A percentile compares a stretch with the other conserved stretches of the same genome.
These are phyloP conservation scores for Xylaria bambusicola DNA, from an alignment of 495 filamentous ascomycete genomes.

Conservation along the genomic window DNA sequence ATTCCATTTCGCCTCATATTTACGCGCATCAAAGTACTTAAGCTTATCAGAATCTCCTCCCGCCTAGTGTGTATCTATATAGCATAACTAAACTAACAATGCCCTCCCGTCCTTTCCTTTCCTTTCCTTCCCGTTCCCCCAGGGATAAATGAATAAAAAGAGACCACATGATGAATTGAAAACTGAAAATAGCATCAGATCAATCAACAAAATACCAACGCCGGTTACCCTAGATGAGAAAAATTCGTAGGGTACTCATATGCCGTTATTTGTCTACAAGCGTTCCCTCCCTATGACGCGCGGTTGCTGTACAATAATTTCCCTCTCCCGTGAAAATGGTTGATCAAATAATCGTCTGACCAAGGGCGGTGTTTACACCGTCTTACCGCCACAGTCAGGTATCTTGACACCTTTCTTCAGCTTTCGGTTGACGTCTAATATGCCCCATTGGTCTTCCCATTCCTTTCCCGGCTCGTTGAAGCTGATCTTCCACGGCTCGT, in stretches of 20 bases:
- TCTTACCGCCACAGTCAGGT: slow-evolving; percentile 82
- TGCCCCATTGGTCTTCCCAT: slow-evolving; percentile 96
- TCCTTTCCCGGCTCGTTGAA: slow-evolving; percentile 70
- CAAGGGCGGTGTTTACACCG: slow-evolving; percentile 39
- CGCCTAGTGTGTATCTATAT: no score
- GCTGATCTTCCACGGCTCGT: slow-evolving; percentile 88
- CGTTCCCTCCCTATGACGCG: no score
- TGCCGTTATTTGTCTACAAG: slow-evolving; percentile 5
- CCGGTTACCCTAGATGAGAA: slow-evolving; percentile 5
- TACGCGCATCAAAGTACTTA: no score
- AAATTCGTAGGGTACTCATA: slow-evolving; percentile 2
- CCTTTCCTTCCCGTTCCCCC: no score
- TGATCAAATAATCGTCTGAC: background rate
- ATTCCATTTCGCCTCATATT: no score
- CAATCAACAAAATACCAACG: slow-evolving; percentile 11
- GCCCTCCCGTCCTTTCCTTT: no score
- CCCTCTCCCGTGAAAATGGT: background rate
- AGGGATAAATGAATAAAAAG: no score
- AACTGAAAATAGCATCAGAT: background rate
- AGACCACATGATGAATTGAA: no score
- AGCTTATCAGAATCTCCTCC: no score
- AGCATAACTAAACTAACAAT: no score
- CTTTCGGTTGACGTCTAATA: slow-evolving; percentile 84
- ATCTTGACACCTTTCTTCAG: slow-evolving; percentile 85
- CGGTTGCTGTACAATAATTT: background rate